phyloP scores from a whole-genome alignment of 306 rosid genomes.

The Rosa lucieae region DNA sequence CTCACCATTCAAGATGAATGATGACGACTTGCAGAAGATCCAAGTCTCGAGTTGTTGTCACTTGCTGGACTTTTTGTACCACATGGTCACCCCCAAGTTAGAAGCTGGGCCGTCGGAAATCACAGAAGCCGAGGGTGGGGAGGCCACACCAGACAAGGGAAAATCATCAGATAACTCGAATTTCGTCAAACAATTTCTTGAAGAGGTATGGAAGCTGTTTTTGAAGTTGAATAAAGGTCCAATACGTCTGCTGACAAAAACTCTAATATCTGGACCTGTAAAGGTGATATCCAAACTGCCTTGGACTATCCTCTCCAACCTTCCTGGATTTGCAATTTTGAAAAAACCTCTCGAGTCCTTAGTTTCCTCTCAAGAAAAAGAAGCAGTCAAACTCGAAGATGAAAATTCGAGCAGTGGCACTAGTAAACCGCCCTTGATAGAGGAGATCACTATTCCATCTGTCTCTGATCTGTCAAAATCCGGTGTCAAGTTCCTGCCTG shows the following conservation, averaged over 20 bases:
- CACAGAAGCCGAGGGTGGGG: conserved; percentile 26
- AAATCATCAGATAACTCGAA: conserved; percentile 8
- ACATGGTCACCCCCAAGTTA: conserved; percentile 46
- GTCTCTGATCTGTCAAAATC: conserved; percentile 42
- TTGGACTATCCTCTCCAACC: conserved; percentile 56
- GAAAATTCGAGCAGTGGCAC: conserved; percentile 23
- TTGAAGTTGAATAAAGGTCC: conserved; percentile 54
- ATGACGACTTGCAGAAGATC: conserved; percentile 28
- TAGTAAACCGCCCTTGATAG: conserved; percentile 52
- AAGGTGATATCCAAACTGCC: conserved; percentile 47
- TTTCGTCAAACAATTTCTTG: conserved; percentile 31
- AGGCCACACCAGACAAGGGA: conserved; percentile 19
- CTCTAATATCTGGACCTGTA: conserved; percentile 43
- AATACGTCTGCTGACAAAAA: conserved; percentile 37
- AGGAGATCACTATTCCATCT: conserved; percentile 71
- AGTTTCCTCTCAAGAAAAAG: conserved; percentile 27
- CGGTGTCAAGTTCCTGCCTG: conserved; percentile 45
- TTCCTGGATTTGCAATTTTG: conserved; percentile 45
- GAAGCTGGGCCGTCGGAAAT: conserved; percentile 21
- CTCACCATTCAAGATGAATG: conserved; percentile 58
- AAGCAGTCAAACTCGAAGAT: conserved; percentile 23
- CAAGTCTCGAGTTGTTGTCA: conserved; percentile 46
- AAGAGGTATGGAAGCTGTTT: conserved; percentile 42
- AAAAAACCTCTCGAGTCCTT: conserved; percentile 35
- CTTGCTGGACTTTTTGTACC: conserved; percentile 61